Percentiles rank a stretch among this genome's conserved stretches.
These are phyloP conservation scores for Kwoniella mangroviensis DNA, from an alignment of 768 basidiomycete species.

Conservation along the genomic window DNA sequence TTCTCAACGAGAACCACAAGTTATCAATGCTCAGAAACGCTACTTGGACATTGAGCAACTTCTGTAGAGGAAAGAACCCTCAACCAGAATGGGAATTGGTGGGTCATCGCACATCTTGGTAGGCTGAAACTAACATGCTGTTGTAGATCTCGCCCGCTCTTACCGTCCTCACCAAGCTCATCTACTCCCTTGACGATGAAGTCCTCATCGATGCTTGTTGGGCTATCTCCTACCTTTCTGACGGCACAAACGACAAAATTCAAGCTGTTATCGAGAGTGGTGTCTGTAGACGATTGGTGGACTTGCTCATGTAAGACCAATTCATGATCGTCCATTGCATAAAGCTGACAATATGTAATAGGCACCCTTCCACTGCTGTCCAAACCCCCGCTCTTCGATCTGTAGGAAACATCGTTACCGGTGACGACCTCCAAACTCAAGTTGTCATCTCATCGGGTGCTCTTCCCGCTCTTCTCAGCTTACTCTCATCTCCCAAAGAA, in stretches of 20 bases:
- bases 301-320: slow-evolving; percentile 85
- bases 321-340: background rate
- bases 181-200: slow-evolving; percentile 98
- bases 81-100: slow-evolving; percentile 98
- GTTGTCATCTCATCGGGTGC: slow-evolving; percentile 98
- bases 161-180: slow-evolving; percentile 94
- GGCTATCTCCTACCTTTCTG: slow-evolving; percentile 99
- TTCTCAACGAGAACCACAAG: slow-evolving; percentile 94
- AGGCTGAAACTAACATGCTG: background rate
- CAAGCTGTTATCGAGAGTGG: slow-evolving; percentile 99
- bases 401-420: slow-evolving; percentile 98
- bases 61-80: slow-evolving; percentile 96
- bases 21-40: slow-evolving; percentile 96
- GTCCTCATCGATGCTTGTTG: slow-evolving; percentile 99
- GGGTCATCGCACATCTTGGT: slow-evolving; percentile 49
- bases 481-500: slow-evolving; percentile 95
- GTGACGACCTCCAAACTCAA: slow-evolving; percentile 98
- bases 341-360: slow-evolving; percentile 16
- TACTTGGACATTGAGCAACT: slow-evolving; percentile 99
- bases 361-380: slow-evolving; percentile 73
- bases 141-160: slow-evolving; percentile 91
- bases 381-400: slow-evolving; percentile 98
- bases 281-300: slow-evolving; percentile 94
- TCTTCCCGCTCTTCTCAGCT: slow-evolving; percentile 86
- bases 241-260: slow-evolving; percentile 99